phyloP scores from a whole-genome alignment of 2,329 filamentous ascomycete genomes.

The Shiraia sp. region DNA sequence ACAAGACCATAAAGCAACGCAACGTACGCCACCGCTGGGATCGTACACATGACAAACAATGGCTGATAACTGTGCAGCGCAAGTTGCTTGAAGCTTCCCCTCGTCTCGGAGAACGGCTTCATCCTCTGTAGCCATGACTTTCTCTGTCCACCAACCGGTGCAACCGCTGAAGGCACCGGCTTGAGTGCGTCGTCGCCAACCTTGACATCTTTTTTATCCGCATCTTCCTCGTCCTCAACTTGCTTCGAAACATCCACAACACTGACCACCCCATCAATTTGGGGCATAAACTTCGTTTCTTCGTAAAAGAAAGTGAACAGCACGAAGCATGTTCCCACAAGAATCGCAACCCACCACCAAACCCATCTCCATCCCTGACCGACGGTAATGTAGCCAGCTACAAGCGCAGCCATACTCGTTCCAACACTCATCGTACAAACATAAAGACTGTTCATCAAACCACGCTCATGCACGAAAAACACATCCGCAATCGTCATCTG shows the following conservation, averaged over 20 bases:
- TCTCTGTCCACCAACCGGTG: neutral
- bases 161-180: conserved; percentile 5
- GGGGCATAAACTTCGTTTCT: conserved; percentile 27
- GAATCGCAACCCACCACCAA: conserved; percentile 54
- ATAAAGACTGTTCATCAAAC: conserved; percentile 54
- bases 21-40: conserved; percentile 47
- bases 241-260: neutral
- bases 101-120: conserved; percentile 26
- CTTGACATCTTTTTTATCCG: conserved; percentile 1
- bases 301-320: conserved; percentile 52
- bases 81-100: conserved; percentile 11
- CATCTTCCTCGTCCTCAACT: conserved; percentile 1
- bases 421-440: conserved; percentile 44
- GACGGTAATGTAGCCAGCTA: conserved; percentile 47
- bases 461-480: conserved; percentile 55
- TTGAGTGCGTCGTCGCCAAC: conserved; percentile 4
- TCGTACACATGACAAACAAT: conserved; percentile 40
- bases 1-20: conserved; percentile 35
- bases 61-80: conserved; percentile 44
- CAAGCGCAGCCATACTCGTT: conserved; percentile 45
- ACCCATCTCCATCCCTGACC: conserved; percentile 56
- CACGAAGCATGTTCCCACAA: conserved; percentile 45
- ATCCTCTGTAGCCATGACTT: conserved; percentile 7
- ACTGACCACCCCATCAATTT: conserved; percentile 11
- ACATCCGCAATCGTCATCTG: conserved; percentile 55